Evolutionary conservation across 2,329 filamentous ascomycete species (phyloP).

Genomic region (Colletotrichum camelliae): DNA sequence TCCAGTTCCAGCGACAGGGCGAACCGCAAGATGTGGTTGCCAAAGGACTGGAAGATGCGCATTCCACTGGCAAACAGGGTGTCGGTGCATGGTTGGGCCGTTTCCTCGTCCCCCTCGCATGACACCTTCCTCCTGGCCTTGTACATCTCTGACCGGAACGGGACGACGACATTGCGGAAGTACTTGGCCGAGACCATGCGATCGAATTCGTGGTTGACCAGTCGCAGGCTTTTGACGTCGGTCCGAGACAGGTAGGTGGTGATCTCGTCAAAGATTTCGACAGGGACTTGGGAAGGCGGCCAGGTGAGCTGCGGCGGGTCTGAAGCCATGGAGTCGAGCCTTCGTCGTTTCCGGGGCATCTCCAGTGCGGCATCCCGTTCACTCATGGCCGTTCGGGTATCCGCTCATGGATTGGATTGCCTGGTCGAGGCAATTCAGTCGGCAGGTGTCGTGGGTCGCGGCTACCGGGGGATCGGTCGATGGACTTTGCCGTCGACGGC

Average conservation of each 20-base stretch:
- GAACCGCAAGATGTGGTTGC: constrained; percentile 64
- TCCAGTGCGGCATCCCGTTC: background rate
- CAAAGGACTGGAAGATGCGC: constrained; percentile 66
- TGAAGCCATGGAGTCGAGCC: constrained; percentile 8
- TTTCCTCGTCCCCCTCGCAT: background rate
- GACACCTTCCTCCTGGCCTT: constrained; percentile 30
- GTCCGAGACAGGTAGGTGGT: constrained; percentile 58
- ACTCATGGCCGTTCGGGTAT: background rate
- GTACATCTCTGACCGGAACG: constrained; percentile 70
- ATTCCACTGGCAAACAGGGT: constrained; percentile 53
- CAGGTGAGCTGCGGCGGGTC: constrained; percentile 25
- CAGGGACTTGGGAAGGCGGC: constrained; percentile 50
- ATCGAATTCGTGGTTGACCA: constrained; percentile 65
- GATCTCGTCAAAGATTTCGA: constrained; percentile 68
- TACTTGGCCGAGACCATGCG: constrained; percentile 60
- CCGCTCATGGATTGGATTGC: background rate
- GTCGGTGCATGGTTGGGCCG: constrained; percentile 25
- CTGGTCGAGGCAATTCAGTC: background rate
- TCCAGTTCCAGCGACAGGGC: constrained; percentile 74
- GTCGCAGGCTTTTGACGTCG: constrained; percentile 64
- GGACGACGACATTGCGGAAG: constrained; percentile 68
- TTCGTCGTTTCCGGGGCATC: constrained; percentile 15
- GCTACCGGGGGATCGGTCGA: background rate
- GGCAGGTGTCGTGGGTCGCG: background rate
- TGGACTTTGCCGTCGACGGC: background rate